These are phyloP conservation scores for Oryza australiensis DNA, from an alignment of 176 grass and related monocot genomes.

Conservation along the genomic window DNA sequence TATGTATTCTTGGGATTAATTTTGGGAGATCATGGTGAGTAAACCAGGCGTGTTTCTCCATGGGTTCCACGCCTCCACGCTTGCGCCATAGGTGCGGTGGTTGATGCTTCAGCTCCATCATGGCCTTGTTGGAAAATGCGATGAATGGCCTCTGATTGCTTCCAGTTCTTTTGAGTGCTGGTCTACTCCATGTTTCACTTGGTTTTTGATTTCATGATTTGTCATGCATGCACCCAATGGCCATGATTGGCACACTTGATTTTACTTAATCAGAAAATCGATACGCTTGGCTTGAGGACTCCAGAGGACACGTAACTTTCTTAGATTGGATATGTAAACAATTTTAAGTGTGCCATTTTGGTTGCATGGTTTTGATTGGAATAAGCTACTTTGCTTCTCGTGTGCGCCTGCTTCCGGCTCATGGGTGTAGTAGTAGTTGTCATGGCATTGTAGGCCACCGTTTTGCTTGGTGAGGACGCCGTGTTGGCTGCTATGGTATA, in stretches of 20 bases:
- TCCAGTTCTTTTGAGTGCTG: not conserved
- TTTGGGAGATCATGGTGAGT: not conserved
- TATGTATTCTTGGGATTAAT: not conserved
- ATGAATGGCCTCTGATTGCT: constrained; percentile 5
- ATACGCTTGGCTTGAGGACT: not conserved
- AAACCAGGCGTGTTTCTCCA: not conserved
- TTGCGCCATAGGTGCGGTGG: constrained; percentile 1
- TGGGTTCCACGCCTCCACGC: not conserved
- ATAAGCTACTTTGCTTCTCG: constrained; percentile 42
- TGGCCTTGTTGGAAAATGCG: constrained; percentile 1
- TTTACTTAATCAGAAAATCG: not conserved
- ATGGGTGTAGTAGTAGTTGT: not conserved
- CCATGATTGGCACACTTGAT: not conserved
- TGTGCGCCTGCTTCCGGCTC: not conserved
- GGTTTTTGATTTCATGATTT: not conserved
- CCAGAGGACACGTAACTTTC: not conserved
- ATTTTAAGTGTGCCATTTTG: not conserved
- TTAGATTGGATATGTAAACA: not conserved
- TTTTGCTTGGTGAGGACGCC: constrained; percentile 29
- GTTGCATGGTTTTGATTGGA: not conserved
- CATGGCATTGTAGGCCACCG: not conserved
- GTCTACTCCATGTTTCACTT: not conserved
- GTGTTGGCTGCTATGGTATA: not conserved
- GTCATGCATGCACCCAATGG: not conserved
- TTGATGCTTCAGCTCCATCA: constrained; percentile 8